phyloP scores from a whole-genome alignment of 73 alveolate species.

The Tetrahymena elliotti region DNA sequence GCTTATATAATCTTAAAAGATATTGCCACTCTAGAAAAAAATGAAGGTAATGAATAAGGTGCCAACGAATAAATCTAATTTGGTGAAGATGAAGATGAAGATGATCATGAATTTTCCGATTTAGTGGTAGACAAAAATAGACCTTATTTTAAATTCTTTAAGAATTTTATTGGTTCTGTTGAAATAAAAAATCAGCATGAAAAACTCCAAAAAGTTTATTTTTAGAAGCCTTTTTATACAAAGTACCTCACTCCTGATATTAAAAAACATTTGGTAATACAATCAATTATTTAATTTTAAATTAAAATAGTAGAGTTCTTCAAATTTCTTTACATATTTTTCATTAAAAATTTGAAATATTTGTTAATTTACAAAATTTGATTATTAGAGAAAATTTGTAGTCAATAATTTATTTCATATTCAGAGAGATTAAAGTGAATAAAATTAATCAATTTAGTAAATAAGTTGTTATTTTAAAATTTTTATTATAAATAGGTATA shows the following conservation, averaged over 20 bases:
- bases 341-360: no score
- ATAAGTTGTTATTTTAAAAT: no score
- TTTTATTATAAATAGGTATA: background rate
- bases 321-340: no score
- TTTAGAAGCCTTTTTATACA: background rate
- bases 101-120: background rate
- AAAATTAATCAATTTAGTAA: no score
- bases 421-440: no score
- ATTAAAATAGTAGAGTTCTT: no score
- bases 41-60: background rate
- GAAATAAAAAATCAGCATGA: background rate
- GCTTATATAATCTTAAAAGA: background rate
- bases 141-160: background rate
- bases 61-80: background rate
- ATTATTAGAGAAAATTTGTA: no score
- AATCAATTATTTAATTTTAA: no score
- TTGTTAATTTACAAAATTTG: no score
- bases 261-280: background rate
- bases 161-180: background rate
- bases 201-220: background rate
- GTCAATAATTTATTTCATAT: no score
- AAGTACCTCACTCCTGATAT: background rate
- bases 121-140: background rate
- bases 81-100: background rate
- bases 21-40: background rate